phyloP scores from a whole-genome alignment of 257 asterid genomes.

The Plantago elongata region DNA sequence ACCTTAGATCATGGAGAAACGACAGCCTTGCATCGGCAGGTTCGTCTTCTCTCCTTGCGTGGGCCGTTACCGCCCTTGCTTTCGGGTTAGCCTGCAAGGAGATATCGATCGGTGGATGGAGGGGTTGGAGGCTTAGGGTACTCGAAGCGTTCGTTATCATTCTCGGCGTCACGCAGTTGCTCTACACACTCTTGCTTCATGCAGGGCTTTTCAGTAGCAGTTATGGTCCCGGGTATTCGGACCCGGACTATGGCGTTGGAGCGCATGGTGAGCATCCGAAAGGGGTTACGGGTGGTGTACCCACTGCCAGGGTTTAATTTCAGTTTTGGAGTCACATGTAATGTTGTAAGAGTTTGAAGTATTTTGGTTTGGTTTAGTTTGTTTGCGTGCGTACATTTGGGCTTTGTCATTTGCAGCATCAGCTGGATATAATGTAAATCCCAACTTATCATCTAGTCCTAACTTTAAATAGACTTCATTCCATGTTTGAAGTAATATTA shows the following conservation, averaged over 20 bases:
- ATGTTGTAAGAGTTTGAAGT: no score
- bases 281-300: slow-evolving; percentile 19
- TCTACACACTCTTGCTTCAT: slow-evolving; percentile 61
- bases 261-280: slow-evolving; percentile 32
- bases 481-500: no score
- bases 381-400: no score
- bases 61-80: slow-evolving; percentile 84
- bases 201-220: slow-evolving; percentile 70
- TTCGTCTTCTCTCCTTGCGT: slow-evolving; percentile 55
- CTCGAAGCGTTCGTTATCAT: slow-evolving; percentile 65
- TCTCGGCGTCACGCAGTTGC: slow-evolving; percentile 56
- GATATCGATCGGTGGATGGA: slow-evolving; percentile 64
- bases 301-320: slow-evolving; percentile 29
- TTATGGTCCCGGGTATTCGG: slow-evolving; percentile 53
- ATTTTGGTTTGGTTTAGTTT: no score
- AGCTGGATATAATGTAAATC: no score
- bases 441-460: no score
- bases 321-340: neutral
- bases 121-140: slow-evolving; percentile 90
- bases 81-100: slow-evolving; percentile 95
- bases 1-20: slow-evolving; percentile 68
- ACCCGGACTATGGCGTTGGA: slow-evolving; percentile 35
- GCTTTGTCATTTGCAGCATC: no score
- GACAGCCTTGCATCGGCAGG: slow-evolving; percentile 90
- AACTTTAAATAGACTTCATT: no score